Evolutionary conservation across 2,329 filamentous ascomycete genomes (phyloP).

Genomic region (Alternaria sp.): DNA sequence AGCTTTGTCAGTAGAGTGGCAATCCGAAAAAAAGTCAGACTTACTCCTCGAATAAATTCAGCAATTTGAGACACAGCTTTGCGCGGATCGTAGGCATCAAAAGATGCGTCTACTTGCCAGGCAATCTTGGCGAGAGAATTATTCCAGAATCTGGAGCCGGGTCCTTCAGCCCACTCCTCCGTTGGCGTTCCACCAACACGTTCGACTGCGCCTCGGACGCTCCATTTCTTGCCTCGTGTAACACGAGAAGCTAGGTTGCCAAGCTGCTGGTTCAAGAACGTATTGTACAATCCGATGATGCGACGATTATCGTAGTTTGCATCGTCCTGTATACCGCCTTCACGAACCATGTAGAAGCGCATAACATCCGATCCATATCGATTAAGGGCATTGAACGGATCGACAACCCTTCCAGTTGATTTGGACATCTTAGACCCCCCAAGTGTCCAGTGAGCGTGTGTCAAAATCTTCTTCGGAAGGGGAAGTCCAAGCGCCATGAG

Average conservation of each 20-base stretch:
- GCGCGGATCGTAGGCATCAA: constrained; percentile 42
- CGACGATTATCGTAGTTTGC: constrained; percentile 83
- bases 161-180: constrained; percentile 40
- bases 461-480: constrained; percentile 79
- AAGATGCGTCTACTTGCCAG: constrained; percentile 28
- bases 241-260: constrained; percentile 83
- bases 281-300: constrained; percentile 80
- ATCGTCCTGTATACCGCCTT: constrained; percentile 79
- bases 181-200: constrained; percentile 36
- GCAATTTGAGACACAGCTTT: constrained; percentile 36
- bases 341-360: constrained; percentile 85
- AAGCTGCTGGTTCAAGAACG: constrained; percentile 76
- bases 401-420: constrained; percentile 91
- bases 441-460: constrained; percentile 96
- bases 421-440: constrained; percentile 95
- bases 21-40: constrained; percentile 7
- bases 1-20: not conserved
- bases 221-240: constrained; percentile 73
- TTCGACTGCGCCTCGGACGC: constrained; percentile 66
- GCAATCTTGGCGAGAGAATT: constrained; percentile 47
- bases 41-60: constrained; percentile 40
- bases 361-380: constrained; percentile 87
- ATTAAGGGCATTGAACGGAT: constrained; percentile 89
- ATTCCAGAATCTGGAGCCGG: constrained; percentile 44
- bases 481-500: constrained; percentile 87